A percentile compares a stretch with the other conserved stretches of the same genome.
These are phyloP conservation scores for Diaporthe australafricana DNA, from an alignment of 2,329 filamentous ascomycete genomes.

Conservation along the genomic window DNA sequence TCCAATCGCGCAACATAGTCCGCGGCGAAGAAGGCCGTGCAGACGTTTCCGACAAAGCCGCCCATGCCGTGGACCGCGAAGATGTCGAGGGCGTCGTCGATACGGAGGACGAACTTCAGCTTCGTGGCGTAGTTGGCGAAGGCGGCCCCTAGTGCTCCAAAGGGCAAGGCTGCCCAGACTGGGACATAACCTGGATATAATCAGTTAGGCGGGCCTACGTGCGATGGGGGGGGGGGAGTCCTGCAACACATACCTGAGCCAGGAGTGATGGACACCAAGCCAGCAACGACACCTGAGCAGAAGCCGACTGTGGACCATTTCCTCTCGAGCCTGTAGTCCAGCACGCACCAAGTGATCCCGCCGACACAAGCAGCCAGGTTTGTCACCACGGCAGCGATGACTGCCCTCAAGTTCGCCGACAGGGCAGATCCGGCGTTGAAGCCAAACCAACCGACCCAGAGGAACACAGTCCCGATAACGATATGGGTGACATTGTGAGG, in stretches of 20 bases:
- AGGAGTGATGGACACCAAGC: constrained; percentile 88
- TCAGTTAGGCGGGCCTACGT: constrained; percentile 10
- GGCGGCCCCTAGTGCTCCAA: constrained; percentile 79
- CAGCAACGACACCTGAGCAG: constrained; percentile 90
- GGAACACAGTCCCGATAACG: constrained; percentile 90
- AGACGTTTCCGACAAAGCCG: constrained; percentile 81
- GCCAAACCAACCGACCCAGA: constrained; percentile 96
- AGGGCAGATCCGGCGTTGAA: constrained; percentile 92
- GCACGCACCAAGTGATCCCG: constrained; percentile 88
- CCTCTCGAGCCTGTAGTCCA: constrained; percentile 88
- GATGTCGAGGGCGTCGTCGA: constrained; percentile 90
- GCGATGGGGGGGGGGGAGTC: neutral
- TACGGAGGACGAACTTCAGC: constrained; percentile 83
- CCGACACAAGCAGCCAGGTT: constrained; percentile 87
- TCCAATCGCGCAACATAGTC: constrained; percentile 88
- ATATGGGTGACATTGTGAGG: constrained; percentile 95
- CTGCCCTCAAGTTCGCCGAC: constrained; percentile 82
- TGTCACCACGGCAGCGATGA: constrained; percentile 89
- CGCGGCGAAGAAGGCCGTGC: constrained; percentile 85
- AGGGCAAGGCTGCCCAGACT: constrained; percentile 85
- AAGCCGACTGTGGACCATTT: constrained; percentile 96
- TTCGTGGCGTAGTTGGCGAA: constrained; percentile 93
- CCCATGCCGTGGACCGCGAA: constrained; percentile 86
- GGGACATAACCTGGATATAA: constrained; percentile 73
- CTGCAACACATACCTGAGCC: constrained; percentile 71